Base-by-base conservation (phyloP, 192 early-diverging fungal species). In the Umbelopsis ramanniana region DNA sequence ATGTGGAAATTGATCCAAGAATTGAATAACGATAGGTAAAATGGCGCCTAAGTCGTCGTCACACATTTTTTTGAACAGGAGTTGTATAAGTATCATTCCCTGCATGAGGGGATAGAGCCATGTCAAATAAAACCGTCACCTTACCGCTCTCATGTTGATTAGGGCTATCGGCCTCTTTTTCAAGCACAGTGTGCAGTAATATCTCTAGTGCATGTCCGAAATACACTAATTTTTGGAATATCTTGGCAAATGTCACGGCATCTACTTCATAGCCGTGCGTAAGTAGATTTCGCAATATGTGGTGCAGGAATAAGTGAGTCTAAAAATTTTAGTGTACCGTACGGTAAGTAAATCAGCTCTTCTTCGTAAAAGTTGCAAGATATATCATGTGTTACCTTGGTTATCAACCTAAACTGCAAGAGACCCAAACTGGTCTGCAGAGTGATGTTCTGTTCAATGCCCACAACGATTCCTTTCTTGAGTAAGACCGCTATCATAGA, bases 181-280 rank as follows among this genome's bases (percentile, higher is more conserved):
- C 97, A 48, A 98, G 71, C 3, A 92, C 91, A 15, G 89, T 87
- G 77, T 98, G 97, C 24, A 98, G 76, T 37, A 99, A 79, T 22
- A 98, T 89, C 78, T 99, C 98, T 37, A 99, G 83, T 26, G 93
- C 90, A 79, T 99, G 98, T 12, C 89, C 81, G 78, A 98, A 98
- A 74, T 98, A 99, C 47, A 86, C 83, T 45, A 94, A 82, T 23
- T 90, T 82, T 73, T 90, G 85, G 71, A 91, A 99, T 46, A 84
- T 67, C 37, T 75, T 72, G 12, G 89, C 90, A 86, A 96, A 93
- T 45, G 78, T 74, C 19, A 89, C 80, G 8, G 93, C 92, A 45
- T 89, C 86, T 69, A 83, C 82, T 60, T 89, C 71, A 66, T 86
- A 84, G 69, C 76, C 79, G n/a, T 70, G 69, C 2, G 74, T 75